phyloP scores from a whole-genome alignment of 2,329 filamentous ascomycete species.

The Blastomyces gilchristii region DNA sequence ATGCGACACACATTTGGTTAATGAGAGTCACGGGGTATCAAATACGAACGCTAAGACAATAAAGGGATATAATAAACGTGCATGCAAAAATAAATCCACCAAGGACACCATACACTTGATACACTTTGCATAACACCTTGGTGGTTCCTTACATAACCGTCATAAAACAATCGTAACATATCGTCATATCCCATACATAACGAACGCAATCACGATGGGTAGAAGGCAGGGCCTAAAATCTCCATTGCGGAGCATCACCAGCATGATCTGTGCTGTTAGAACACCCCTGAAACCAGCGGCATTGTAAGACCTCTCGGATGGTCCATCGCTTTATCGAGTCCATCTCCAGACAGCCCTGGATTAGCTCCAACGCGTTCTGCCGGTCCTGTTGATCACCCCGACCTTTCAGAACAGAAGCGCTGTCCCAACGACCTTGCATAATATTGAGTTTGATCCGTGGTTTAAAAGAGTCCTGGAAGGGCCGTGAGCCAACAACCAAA shows the following conservation, averaged over 20 bases:
- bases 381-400: constrained; percentile 26
- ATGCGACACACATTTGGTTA: neutral
- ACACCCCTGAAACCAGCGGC: constrained; percentile 44
- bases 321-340: constrained; percentile 47
- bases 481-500: constrained; percentile 50
- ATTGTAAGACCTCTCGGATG: constrained; percentile 46
- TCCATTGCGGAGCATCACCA: constrained; percentile 27
- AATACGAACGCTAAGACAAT: neutral
- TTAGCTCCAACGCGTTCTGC: constrained; percentile 45
- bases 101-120: neutral
- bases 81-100: neutral
- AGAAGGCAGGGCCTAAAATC: constrained; percentile 22
- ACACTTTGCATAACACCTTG: neutral
- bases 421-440: constrained; percentile 49
- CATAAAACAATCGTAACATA: neutral
- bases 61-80: neutral
- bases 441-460: constrained; percentile 52
- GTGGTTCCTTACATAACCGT: neutral
- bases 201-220: neutral
- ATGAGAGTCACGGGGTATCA: neutral
- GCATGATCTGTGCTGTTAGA: constrained; percentile 25
- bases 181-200: neutral
- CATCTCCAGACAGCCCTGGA: constrained; percentile 51
- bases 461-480: constrained; percentile 52
- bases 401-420: constrained; percentile 39